phyloP scores from a whole-genome alignment of 768 basidiomycete genomes.

The Pisolithus albus region DNA sequence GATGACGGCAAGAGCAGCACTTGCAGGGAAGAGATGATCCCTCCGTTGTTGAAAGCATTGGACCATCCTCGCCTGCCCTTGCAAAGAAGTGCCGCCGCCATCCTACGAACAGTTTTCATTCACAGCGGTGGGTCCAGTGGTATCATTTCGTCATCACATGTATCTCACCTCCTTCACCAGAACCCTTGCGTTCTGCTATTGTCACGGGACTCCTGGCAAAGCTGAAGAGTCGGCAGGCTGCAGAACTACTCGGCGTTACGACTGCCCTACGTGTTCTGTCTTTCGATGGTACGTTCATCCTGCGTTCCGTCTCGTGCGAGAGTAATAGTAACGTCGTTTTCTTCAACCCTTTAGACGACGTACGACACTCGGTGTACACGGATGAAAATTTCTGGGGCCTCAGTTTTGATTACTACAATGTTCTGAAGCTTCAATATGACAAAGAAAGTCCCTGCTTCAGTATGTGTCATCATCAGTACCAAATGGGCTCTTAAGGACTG shows the following conservation, averaged over 20 bases:
- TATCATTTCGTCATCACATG: background rate
- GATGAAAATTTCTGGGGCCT: conserved; percentile 13
- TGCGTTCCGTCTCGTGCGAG: background rate
- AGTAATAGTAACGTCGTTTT: background rate
- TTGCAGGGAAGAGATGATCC: conserved; percentile 4
- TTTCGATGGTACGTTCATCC: conserved; percentile 9
- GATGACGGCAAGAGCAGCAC: conserved; percentile 5
- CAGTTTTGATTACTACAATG: conserved; percentile 16
- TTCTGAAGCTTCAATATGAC: conserved; percentile 11
- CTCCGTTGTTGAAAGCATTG: conserved; percentile 11
- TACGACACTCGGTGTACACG: conserved; percentile 12
- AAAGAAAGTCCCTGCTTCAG: conserved; percentile 9
- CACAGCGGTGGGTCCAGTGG: conserved; percentile 6
- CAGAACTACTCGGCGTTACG: conserved; percentile 13
- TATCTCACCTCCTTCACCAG: conserved; percentile 2
- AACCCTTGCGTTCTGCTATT: conserved; percentile 6
- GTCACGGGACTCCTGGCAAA: conserved; percentile 8
- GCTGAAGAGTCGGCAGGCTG: conserved; percentile 13
- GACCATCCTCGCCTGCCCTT: conserved; percentile 10
- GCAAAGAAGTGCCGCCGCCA: conserved; percentile 12
- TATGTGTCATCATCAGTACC: conserved; percentile 1
- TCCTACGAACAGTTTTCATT: conserved; percentile 8
- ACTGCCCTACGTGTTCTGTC: conserved; percentile 10
- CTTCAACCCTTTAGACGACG: conserved; percentile 3
- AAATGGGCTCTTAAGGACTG: background rate